Percentiles rank a stretch among this genome's conserved stretches.
These are phyloP conservation scores for Termitomyces heimii DNA, from an alignment of 768 basidiomycete species.

Conservation along the genomic window DNA sequence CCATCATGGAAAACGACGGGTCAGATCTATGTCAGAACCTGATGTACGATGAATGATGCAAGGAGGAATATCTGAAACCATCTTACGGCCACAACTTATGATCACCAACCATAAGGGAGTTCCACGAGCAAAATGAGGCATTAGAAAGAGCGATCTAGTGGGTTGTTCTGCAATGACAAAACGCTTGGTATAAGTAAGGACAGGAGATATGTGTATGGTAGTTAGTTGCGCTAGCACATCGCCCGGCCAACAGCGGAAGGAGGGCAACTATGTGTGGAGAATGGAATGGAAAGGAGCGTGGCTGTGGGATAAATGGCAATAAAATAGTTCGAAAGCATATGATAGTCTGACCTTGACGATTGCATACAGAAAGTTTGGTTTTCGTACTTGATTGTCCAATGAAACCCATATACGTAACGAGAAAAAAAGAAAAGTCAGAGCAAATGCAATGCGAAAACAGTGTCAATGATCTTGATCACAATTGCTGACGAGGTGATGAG, in stretches of 20 bases:
- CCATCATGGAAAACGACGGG: background rate
- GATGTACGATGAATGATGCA: background rate
- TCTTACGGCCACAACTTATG: background rate
- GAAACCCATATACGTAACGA: conserved; percentile 6
- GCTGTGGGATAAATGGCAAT: conserved; percentile 20
- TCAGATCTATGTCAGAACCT: background rate
- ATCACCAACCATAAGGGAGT: background rate
- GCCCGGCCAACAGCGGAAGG: conserved; percentile 1
- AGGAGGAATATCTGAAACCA: background rate
- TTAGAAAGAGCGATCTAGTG: conserved; percentile 18
- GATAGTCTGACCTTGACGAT: conserved; percentile 11
- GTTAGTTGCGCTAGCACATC: background rate
- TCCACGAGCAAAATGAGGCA: conserved; percentile 1
- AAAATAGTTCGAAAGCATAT: conserved; percentile 23
- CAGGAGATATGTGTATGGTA: conserved; percentile 8
- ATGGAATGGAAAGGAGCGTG: conserved; percentile 10
- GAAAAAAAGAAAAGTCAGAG: conserved; percentile 5
- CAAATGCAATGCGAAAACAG: conserved; percentile 2
- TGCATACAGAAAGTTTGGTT: conserved; percentile 13
- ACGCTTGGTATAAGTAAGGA: conserved; percentile 19
- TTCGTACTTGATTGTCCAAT: conserved; percentile 4
- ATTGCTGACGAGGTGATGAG: conserved; percentile 57
- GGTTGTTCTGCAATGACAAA: conserved; percentile 14
- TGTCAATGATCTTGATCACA: conserved; percentile 10
- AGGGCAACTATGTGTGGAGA: conserved; percentile 8